Base-by-base conservation (phyloP, 805 yeast genomes). In the Metschnikowia koreensis region DNA sequence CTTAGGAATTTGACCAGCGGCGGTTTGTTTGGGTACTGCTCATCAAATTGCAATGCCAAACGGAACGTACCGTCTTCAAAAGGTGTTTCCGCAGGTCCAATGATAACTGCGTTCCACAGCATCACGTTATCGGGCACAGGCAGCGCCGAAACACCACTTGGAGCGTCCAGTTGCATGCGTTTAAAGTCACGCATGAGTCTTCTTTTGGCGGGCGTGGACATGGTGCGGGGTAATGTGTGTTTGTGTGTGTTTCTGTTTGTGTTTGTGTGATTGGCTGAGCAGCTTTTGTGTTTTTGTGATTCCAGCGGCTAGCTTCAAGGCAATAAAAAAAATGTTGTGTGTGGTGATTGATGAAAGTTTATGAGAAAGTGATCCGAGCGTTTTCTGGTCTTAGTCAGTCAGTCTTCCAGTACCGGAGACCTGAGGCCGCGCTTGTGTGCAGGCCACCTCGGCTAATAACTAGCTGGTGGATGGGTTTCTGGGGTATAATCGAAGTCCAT, bases 171-270 rank as follows among this genome's bases (percentile, higher is more conserved):
- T 70, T 94, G 97, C 86, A 94, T 92, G 71, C 86, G 88, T 70
- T 91, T 92, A 73, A 94, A 90, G 73, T 94, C 99, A 70, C 99
- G 88, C 98, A 94, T 94, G 64, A 94, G 83, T 75, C 99, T 84
- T 83, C 97, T 87, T 69, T 97, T 84, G n/a, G 99, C 99, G 13
- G 97, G 94, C 7, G 99, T 94, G 7, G 98, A 92, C 99, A 93
- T 93, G 41, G 27, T 40, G 51, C 34, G 13, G 34, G 22, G 26
- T 27, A 13, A 22, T 22, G 11, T 39, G 42, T 27, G 40, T 37
- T 3, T 5, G 15, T 2, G 41, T 17, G 15, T 17, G 13, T 38
- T 38, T 38, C 6, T 17, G 26, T 38, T 38, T 15, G 15, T 38
- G 15, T 7, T 17, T 17, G 15, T 11, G 41, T 22, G 4, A 22